Evolutionary conservation across 495 filamentous ascomycete species (phyloP), one percentile per base, ranked within the genome.

Genomic region (Penicillium robsamsonii): DNA sequence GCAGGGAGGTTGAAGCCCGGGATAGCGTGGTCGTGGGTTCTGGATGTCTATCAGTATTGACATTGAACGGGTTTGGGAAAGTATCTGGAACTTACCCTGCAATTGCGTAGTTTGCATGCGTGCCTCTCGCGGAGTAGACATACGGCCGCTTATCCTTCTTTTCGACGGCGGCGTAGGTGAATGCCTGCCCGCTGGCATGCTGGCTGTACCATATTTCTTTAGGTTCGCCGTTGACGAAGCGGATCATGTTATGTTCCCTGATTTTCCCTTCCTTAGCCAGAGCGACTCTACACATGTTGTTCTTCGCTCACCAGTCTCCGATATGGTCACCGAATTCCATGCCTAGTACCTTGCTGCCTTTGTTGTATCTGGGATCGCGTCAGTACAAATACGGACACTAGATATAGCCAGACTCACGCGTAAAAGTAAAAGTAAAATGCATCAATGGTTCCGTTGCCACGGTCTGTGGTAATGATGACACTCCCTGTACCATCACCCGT

Each of bases 361-460:
- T 74, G 57, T 87, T 84, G 55, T 78, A 77, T 29, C 75, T 77
- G 15, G 3, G 46, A 15, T 24, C 2, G 25, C 0, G 13, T 56
- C 31, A 56, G 62, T 17, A 57, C 17, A 56, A 40, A 46, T 33
- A 15, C 12, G n/a, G 2, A 13, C 10, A 3, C 10, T 0, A 17
- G 8, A 42, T 27, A 27, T 2, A 10, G 22, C 3, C 4, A 7
- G 11, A 31, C 75, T 66, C 43, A 87, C 58, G 84, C 76, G 56
- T 85, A 88, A 60, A 88, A 88, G 58, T 87, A 87, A 57, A 87
- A 81, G 61, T 88, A 88, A 53, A 86, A 88, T 0, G 78, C 85
- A 75, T 89, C 86, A 1, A 87, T 67, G 4, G 69, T 68, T 2
- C 77, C 80, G 41, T 70, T 62, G 0, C 79, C 81, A 57, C 82